Percentiles rank a stretch among this genome's conserved stretches.
These are phyloP conservation scores for Diaporthe citrichinensis DNA, from an alignment of 2,329 filamentous ascomycete species.

Conservation along the genomic window DNA sequence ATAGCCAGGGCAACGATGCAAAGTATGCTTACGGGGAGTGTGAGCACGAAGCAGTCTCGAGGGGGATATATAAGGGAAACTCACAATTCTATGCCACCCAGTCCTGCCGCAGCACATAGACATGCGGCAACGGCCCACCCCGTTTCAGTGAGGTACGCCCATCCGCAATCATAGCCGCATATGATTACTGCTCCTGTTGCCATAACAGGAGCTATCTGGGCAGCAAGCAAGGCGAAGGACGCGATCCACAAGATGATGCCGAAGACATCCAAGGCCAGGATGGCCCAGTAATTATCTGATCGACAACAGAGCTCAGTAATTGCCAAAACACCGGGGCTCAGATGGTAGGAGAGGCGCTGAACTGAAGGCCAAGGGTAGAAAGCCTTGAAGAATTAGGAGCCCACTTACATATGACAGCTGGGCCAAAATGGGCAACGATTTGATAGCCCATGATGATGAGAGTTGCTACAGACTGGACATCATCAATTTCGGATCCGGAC, in stretches of 20 bases:
- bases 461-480: conserved; percentile 56
- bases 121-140: conserved; percentile 45
- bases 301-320: conserved; percentile 39
- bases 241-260: conserved; percentile 67
- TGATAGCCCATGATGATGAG: conserved; percentile 62
- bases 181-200: conserved; percentile 33
- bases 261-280: conserved; percentile 65
- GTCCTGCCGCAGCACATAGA: conserved; percentile 54
- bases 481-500: conserved; percentile 34
- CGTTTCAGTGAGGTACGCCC: conserved; percentile 43
- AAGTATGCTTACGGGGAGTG: conserved; percentile 53
- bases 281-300: conserved; percentile 67
- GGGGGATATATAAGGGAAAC: conserved; percentile 43
- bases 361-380: too few relatives aligned
- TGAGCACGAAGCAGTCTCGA: not conserved
- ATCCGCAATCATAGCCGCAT: conserved; percentile 47
- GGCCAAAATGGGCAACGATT: conserved; percentile 57
- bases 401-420: not conserved
- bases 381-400: conserved; percentile 46
- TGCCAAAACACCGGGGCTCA: too few relatives aligned
- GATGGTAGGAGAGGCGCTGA: not conserved
- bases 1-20: conserved; percentile 58
- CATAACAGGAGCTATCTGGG: conserved; percentile 50
- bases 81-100: conserved; percentile 62
- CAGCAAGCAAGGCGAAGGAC: conserved; percentile 58